Conservation (phyloP, 2,329 filamentous ascomycete genomes). For the Fusarium austroafricanum region DNA sequence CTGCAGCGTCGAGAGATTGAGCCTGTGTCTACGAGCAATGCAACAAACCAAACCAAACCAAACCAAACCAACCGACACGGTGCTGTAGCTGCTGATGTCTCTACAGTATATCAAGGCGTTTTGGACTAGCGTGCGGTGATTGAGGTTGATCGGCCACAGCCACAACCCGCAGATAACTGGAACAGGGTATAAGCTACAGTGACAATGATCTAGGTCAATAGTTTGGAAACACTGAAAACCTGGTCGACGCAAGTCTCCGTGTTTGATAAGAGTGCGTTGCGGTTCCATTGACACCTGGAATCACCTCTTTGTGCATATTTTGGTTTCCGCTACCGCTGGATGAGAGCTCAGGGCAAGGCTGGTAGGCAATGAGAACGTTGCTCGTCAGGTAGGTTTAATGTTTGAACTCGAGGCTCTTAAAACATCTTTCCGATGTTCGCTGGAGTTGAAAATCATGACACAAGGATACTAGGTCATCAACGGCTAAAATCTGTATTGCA, state of each 20-base stretch:
- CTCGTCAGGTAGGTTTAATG: background rate
- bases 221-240: background rate
- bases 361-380: background rate
- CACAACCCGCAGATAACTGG: slow-evolving; percentile 9
- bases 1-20: background rate
- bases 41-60: background rate
- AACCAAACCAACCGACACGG: background rate
- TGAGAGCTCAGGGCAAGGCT: background rate
- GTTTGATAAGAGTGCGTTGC: slow-evolving; percentile 19
- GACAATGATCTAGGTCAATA: slow-evolving; percentile 11
- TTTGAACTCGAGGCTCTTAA: background rate
- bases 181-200: slow-evolving; percentile 7
- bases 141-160: slow-evolving; percentile 3
- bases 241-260: slow-evolving; percentile 14
- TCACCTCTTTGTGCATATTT: background rate
- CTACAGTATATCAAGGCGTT: slow-evolving; percentile 6
- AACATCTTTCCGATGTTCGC: background rate
- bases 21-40: background rate
- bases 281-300: background rate
- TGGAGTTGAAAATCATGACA: background rate
- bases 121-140: background rate
- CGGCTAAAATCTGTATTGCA: slow-evolving; percentile 13
- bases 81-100: slow-evolving; percentile 6
- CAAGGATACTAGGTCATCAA: background rate
- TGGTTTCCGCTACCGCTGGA: background rate